Percentiles rank a stretch among this genome's conserved stretches.
Conservation (phyloP, 192 early-diverging fungal species). For the Linnemannia elongata region DNA sequence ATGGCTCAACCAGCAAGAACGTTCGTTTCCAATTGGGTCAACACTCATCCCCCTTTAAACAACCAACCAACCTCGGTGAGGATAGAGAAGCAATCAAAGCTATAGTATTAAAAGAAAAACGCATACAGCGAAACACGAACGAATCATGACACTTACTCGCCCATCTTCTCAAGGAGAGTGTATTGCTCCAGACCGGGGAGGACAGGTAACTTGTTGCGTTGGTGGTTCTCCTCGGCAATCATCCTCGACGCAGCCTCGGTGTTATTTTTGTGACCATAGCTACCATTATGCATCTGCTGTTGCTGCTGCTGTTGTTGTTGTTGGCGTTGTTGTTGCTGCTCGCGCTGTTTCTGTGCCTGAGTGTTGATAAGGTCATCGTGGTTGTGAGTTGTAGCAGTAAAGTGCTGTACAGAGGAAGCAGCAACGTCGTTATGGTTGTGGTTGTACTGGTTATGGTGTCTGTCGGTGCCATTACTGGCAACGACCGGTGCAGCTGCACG, state of each 20-base stretch:
- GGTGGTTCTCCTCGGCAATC: constrained; percentile 61
- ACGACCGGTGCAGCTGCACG: no score
- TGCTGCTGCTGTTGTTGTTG: constrained; percentile 8
- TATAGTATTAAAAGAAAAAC: background rate
- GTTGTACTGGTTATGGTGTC: background rate
- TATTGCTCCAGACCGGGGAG: constrained; percentile 70
- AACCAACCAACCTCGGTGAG: background rate
- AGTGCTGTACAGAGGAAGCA: constrained; percentile 7
- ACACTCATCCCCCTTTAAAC: background rate
- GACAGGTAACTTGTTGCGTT: constrained; percentile 56
- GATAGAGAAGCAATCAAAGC: background rate
- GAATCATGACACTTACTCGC: constrained; percentile 64
- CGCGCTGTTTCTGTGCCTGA: background rate
- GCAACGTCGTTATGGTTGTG: background rate
- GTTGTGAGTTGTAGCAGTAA: constrained; percentile 1
- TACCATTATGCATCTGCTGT: background rate
- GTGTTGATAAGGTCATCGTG: background rate
- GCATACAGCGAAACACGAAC: background rate
- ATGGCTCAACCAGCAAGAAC: background rate
- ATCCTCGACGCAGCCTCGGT: constrained; percentile 54
- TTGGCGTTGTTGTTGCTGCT: constrained; percentile 6
- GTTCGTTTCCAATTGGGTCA: background rate
- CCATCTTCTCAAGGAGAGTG: constrained; percentile 70
- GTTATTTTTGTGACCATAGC: constrained; percentile 29
- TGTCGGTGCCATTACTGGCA: background rate